Percentiles rank a stretch among this genome's conserved stretches.
Conservation (phyloP, 2,329 filamentous ascomycete genomes). For the Fusarium luffae region DNA sequence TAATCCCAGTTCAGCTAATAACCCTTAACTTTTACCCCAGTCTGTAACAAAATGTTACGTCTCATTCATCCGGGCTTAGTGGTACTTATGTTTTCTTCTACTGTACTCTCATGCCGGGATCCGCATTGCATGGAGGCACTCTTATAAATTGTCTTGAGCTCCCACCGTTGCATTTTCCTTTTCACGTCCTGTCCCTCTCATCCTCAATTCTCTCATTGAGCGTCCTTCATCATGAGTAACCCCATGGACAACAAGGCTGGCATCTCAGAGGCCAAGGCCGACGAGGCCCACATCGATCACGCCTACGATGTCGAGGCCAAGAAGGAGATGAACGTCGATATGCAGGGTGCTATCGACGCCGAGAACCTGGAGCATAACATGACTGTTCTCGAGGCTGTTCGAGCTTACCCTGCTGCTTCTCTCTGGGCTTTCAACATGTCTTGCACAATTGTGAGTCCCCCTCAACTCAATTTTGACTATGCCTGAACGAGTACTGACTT, state of each 20-base stretch:
- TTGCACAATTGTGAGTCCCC: constrained; percentile 58
- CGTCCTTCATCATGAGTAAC: constrained; percentile 33
- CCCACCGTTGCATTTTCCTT: constrained; percentile 2
- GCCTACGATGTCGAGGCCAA: constrained; percentile 37
- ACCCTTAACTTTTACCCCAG: not conserved
- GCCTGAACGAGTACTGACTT: too few relatives aligned
- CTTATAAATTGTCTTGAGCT: constrained; percentile 9
- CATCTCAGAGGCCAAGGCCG: constrained; percentile 26
- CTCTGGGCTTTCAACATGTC: constrained; percentile 62
- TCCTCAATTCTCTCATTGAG: constrained; percentile 15
- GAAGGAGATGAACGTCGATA: constrained; percentile 23
- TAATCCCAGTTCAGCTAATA: constrained; percentile 1
- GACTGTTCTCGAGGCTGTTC: constrained; percentile 53
- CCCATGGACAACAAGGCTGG: constrained; percentile 25
- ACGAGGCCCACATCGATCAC: constrained; percentile 31
- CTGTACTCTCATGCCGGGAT: not conserved
- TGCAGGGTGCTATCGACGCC: constrained; percentile 42
- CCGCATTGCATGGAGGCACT: not conserved
- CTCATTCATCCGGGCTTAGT: constrained; percentile 14
- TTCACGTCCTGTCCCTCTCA: not conserved
- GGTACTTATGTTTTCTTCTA: constrained; percentile 8
- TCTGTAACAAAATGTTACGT: constrained; percentile 11
- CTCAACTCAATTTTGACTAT: too few relatives aligned
- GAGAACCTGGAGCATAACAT: constrained; percentile 58
- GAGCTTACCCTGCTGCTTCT: constrained; percentile 57